Evolutionary conservation across 2,329 filamentous ascomycete species (phyloP), one percentile per base, ranked within the genome.

Genomic region (Chaetomiaceae sp.): DNA sequence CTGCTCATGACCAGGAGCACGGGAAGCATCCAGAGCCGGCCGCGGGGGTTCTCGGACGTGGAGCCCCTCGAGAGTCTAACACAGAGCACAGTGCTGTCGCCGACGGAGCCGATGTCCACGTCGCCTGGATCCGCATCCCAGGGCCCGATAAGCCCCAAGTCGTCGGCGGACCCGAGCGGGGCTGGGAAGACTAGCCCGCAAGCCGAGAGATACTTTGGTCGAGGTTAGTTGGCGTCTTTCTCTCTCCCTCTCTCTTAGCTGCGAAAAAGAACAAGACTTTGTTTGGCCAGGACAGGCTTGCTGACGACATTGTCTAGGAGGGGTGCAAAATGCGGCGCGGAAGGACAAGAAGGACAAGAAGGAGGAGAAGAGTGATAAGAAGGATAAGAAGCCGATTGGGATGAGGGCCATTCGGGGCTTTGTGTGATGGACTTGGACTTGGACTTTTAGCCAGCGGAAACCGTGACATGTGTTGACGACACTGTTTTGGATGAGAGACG

Each of bases 311-410:
- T 74, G 74, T 40, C 33, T 23, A 73, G 76, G 75, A 16, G 73
- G 74, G 19, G 66, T 75, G 8, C 74, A 76, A 56, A 77, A 74
- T 59, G 62, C 70, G 25, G 62, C 70, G 1, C 71, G 72, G 3
- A 74, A 78, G 57, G 74, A 79, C 2, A 70, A 69, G 30, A 75
- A 74, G 56, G 67, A 66, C 49, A 70, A 72, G 54, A 73, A 74
- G 50, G 67, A 71, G 14, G 73, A 71, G 60, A 73, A 71, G 60
- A 58, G 63, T 1, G 67, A 67, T 25, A 67, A 62, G 39, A 66
- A 67, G 52, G 66, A 68, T 12, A 72, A 70, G 58, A 72, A 71
- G 39, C 39, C 45, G 27, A 37, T 41, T 25, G 21, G 14, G 8
- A 21, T 48, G 38, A 64, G 68, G 19, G 66, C 67, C 13, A 72